Base-by-base conservation (phyloP, 345 rosid species). In the Barbarea vulgaris region DNA sequence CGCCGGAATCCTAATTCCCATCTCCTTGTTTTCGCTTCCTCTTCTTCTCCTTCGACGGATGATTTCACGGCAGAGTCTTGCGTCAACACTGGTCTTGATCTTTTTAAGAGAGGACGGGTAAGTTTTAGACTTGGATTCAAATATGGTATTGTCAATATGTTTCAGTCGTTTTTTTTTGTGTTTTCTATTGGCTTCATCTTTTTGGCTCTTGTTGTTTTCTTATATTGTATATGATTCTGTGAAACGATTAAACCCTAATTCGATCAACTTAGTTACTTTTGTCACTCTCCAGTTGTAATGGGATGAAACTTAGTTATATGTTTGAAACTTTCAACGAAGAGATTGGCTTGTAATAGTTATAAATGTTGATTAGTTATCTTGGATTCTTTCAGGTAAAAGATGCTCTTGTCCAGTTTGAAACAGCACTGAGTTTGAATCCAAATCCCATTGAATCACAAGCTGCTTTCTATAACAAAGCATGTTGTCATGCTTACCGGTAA, bases 381-480 rank as follows among this genome's bases (percentile, higher is more conserved):
- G 67, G 17, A 28, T 58, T 4, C 28, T 83, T 79, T 64, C 87
- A 92, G 96, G 97, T 95, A 48, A 95, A 85, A 80, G 97, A 95
- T 78, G 97, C 97, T 55, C 80, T 95, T 70, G 60, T 74, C 51
- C 89, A 85, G 80, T 95, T 92, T 84, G 97, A 95, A 74, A 87
- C 82, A 13, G 96, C 97, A 13, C 85, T 92, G 70, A 87, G 73
- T 77, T 79, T 95, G 73, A 78, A 90, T 80, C 97, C 97, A 68
- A 87, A 81, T 39, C 85, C 89, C 39, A 46, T 74, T 15, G 99
- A 90, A 81, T 85, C 97, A 70, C 99, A 92, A 82, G 97, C 99
- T 80, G 96, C 97, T 39, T 86, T 87, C 50, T 92, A 92, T 77
- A 90, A 92, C 84, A 95, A 95, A 86, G 97, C 97, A 36, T 90